These are phyloP conservation scores for Cladosporium sp. DNA, from an alignment of 2,329 filamentous ascomycete species.

Conservation along the genomic window DNA sequence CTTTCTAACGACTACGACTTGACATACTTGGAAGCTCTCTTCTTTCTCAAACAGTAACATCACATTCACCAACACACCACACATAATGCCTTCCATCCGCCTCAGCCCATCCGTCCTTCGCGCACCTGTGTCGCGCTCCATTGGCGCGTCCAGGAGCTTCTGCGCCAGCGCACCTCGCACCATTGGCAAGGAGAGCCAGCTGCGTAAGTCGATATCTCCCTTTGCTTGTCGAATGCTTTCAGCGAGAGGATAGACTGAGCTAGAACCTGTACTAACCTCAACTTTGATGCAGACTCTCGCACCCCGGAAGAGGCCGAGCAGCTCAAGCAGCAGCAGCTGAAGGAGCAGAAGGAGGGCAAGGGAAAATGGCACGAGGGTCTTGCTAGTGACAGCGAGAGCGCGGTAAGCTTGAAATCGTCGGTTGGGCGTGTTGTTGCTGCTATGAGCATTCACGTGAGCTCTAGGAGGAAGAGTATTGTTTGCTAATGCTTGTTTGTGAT, in stretches of 20 bases:
- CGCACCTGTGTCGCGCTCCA: slow-evolving; percentile 29
- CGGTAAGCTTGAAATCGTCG: slow-evolving; percentile 51
- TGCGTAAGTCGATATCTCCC: slow-evolving; percentile 41
- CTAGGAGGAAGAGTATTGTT: neutral
- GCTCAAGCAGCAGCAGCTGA: slow-evolving; percentile 64
- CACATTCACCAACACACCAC: neutral
- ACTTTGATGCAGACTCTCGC: slow-evolving; percentile 33
- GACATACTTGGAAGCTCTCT: neutral
- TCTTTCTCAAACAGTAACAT: neutral
- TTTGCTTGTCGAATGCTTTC: no score
- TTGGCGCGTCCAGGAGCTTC: slow-evolving; percentile 36
- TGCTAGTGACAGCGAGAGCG: slow-evolving; percentile 77
- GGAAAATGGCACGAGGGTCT: slow-evolving; percentile 77
- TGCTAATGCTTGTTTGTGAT: neutral
- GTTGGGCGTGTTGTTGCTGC: neutral
- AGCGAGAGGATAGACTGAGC: neutral
- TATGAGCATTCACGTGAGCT: neutral
- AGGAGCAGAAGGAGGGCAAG: slow-evolving; percentile 58
- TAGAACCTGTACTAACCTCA: neutral
- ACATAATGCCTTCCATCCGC: slow-evolving; percentile 24
- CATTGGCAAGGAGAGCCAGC: slow-evolving; percentile 44
- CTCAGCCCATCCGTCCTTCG: slow-evolving; percentile 30
- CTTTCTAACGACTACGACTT: neutral
- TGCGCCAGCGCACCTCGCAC: slow-evolving; percentile 40
- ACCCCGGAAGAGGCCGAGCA: slow-evolving; percentile 47